Percentiles rank a stretch among this genome's conserved stretches.
phyloP scores from a whole-genome alignment of 2,329 filamentous ascomycete genomes.

The Exophiala oligosperma region DNA sequence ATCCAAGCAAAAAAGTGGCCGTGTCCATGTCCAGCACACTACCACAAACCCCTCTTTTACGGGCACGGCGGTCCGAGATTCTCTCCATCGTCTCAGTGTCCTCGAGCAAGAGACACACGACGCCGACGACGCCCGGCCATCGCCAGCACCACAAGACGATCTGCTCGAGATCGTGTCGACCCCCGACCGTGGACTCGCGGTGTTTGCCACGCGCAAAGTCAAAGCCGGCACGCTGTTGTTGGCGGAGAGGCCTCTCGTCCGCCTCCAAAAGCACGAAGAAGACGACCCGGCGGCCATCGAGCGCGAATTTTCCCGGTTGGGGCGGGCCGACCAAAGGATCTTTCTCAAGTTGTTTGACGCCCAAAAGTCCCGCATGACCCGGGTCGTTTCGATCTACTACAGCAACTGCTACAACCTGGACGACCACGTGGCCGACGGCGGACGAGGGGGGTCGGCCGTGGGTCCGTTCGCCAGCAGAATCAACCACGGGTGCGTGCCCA shows the following conservation, averaged over 20 bases:
- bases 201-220: constrained; percentile 25
- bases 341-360: constrained; percentile 25
- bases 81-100: not conserved
- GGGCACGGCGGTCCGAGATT: not conserved
- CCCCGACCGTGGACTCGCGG: constrained; percentile 22
- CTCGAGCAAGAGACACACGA: not conserved
- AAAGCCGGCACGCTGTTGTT: constrained; percentile 25
- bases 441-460: constrained; percentile 23
- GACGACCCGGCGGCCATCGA: constrained; percentile 11
- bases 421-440: constrained; percentile 4
- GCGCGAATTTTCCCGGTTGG: constrained; percentile 13
- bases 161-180: constrained; percentile 42
- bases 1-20: too few species aligned
- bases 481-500: constrained; percentile 28
- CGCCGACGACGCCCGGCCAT: not conserved
- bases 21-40: too few species aligned
- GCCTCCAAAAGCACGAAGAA: constrained; percentile 22
- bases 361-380: constrained; percentile 23
- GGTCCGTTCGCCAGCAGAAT: constrained; percentile 22
- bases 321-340: constrained; percentile 9
- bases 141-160: constrained; percentile 49
- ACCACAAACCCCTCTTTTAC: not conserved
- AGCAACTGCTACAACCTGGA: constrained; percentile 29
- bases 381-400: constrained; percentile 26
- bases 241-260: constrained; percentile 22